Conservation (phyloP, 1,284 basidiomycete species). For the Moesziomyces globuligerus region DNA sequence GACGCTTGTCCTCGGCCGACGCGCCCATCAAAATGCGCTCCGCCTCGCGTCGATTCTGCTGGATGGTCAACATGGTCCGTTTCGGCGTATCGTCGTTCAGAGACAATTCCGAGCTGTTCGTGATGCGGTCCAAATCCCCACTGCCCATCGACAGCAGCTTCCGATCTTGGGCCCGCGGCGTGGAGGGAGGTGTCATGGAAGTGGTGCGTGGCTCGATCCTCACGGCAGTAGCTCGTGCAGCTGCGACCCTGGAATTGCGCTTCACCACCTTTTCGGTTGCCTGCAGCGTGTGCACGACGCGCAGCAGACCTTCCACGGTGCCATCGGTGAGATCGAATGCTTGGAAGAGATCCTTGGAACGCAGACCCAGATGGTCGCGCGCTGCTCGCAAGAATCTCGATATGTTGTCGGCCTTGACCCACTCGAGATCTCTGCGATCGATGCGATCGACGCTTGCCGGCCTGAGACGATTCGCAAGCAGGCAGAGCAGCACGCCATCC, state of each 20-base stretch:
- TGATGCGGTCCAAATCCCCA: constrained; percentile 33
- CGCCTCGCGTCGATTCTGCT: constrained; percentile 44
- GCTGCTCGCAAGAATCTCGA: constrained; percentile 54
- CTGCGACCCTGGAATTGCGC: constrained; percentile 23
- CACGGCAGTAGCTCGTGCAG: constrained; percentile 21
- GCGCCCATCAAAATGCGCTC: constrained; percentile 46
- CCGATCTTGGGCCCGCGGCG: constrained; percentile 33
- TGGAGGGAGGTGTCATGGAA: constrained; percentile 44
- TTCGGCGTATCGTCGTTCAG: constrained; percentile 32
- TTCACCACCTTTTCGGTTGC: constrained; percentile 30
- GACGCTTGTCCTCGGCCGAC: constrained; percentile 18
- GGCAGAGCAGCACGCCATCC: constrained; percentile 56
- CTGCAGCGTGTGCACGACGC: constrained; percentile 53
- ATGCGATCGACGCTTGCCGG: constrained; percentile 43
- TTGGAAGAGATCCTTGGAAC: constrained; percentile 55
- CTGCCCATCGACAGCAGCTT: constrained; percentile 26
- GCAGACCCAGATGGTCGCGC: constrained; percentile 51
- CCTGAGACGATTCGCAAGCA: constrained; percentile 46
- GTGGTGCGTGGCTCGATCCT: constrained; percentile 41
- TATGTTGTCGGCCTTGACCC: constrained; percentile 55
- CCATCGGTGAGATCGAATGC: constrained; percentile 52
- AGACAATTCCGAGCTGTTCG: constrained; percentile 28
- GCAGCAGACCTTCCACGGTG: constrained; percentile 50
- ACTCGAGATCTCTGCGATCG: constrained; percentile 52
- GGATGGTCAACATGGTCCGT: constrained; percentile 21